These are phyloP conservation scores for Russula foetens DNA, from an alignment of 768 basidiomycete species.

Conservation along the genomic window DNA sequence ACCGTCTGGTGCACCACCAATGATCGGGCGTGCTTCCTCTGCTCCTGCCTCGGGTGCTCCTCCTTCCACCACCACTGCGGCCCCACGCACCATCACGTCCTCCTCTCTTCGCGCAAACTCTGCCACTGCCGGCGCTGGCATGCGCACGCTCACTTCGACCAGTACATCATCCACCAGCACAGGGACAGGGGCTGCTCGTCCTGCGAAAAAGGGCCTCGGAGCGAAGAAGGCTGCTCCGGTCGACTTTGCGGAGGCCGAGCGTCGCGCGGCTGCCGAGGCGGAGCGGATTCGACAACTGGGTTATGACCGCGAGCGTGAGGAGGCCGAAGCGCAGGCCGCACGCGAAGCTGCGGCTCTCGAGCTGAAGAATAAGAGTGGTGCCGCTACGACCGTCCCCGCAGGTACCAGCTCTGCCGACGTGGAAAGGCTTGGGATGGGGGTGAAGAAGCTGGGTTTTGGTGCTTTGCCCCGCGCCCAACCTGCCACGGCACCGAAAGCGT, in stretches of 20 bases:
- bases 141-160: constrained; percentile 36
- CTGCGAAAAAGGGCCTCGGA: constrained; percentile 70
- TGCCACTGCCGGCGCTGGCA: constrained; percentile 34
- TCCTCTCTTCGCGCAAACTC: constrained; percentile 47
- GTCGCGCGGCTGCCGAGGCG: constrained; percentile 84
- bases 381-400: constrained; percentile 26
- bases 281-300: constrained; percentile 88
- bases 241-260: constrained; percentile 92
- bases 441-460: constrained; percentile 79
- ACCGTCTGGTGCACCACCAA: constrained; percentile 5
- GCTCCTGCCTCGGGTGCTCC: background rate
- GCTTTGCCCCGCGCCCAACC: constrained; percentile 60
- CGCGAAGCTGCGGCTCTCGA: constrained; percentile 50
- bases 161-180: constrained; percentile 25
- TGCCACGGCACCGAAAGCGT: constrained; percentile 33
- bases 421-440: constrained; percentile 56
- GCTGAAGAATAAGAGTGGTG: constrained; percentile 27
- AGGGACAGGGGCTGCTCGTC: constrained; percentile 41
- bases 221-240: constrained; percentile 81
- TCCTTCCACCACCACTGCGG: constrained; percentile 30
- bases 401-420: constrained; percentile 42
- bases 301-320: constrained; percentile 80
- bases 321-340: constrained; percentile 67
- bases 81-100: constrained; percentile 58
- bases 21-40: constrained; percentile 14